These are phyloP conservation scores for Leptographium wingfieldii DNA, from an alignment of 2,329 filamentous ascomycete species.

Conservation along the genomic window DNA sequence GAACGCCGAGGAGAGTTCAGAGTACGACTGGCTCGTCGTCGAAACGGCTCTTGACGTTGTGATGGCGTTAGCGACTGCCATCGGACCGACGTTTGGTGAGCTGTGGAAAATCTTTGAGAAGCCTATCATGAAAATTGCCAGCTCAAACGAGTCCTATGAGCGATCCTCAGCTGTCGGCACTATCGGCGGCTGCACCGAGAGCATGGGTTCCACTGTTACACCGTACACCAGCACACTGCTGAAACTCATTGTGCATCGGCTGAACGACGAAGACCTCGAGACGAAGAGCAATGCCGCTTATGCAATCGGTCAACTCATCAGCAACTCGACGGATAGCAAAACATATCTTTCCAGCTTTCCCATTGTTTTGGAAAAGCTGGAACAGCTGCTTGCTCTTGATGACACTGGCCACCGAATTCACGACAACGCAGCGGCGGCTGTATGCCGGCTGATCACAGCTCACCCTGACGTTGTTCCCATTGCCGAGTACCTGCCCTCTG, in stretches of 20 bases:
- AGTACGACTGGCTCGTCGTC: conserved; percentile 95
- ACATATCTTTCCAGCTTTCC: conserved; percentile 65
- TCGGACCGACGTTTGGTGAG: conserved; percentile 70
- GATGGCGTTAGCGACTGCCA: conserved; percentile 67
- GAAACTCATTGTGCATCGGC: conserved; percentile 70
- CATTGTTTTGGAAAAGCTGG: conserved; percentile 71
- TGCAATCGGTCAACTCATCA: conserved; percentile 72
- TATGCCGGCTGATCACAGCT: conserved; percentile 83
- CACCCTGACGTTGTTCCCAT: conserved; percentile 76
- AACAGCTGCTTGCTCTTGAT: conserved; percentile 66
- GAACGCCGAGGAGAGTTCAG: conserved; percentile 64
- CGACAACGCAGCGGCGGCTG: conserved; percentile 86
- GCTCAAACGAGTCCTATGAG: conserved; percentile 75
- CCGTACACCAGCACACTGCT: conserved; percentile 67
- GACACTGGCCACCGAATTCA: conserved; percentile 58
- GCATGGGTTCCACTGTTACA: conserved; percentile 71
- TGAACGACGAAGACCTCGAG: conserved; percentile 80
- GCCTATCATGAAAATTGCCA: conserved; percentile 76
- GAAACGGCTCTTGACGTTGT: conserved; percentile 90
- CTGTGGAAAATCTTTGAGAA: conserved; percentile 96
- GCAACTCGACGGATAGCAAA: conserved; percentile 62
- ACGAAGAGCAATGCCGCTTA: conserved; percentile 94
- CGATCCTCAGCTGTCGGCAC: conserved; percentile 83
- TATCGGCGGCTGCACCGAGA: conserved; percentile 78
- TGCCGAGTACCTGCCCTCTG: conserved; percentile 64